Percentiles rank a stretch among this genome's conserved stretches.
These are phyloP conservation scores for Juglanconis sp. DNA, from an alignment of 2,329 filamentous ascomycete species.

Conservation along the genomic window DNA sequence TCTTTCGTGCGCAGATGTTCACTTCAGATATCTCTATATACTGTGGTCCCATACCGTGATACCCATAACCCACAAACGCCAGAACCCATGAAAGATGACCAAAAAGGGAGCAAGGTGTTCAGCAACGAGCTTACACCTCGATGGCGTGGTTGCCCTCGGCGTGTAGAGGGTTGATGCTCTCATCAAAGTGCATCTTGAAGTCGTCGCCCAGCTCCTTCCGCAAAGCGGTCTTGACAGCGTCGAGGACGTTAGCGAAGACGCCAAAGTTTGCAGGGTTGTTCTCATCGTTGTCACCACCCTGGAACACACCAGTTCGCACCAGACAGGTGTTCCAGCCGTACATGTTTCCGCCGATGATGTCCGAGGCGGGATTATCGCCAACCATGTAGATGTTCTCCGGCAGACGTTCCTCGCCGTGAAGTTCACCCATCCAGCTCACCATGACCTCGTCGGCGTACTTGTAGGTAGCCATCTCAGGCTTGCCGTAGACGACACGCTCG, in stretches of 20 bases:
- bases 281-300: slow-evolving; percentile 72
- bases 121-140: background rate
- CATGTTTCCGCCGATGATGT: slow-evolving; percentile 75
- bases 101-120: background rate
- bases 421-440: slow-evolving; percentile 69
- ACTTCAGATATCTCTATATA: background rate
- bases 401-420: slow-evolving; percentile 68
- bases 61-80: background rate
- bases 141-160: slow-evolving; percentile 18
- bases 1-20: background rate
- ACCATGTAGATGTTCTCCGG: slow-evolving; percentile 74
- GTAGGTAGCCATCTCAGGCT: slow-evolving; percentile 73
- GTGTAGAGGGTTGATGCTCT: slow-evolving; percentile 60
- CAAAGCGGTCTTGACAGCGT: slow-evolving; percentile 66
- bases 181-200: slow-evolving; percentile 71
- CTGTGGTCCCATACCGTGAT: background rate
- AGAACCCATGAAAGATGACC: background rate
- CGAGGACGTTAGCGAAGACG: slow-evolving; percentile 70
- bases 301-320: slow-evolving; percentile 75
- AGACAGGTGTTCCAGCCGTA: slow-evolving; percentile 81
- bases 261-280: slow-evolving; percentile 76
- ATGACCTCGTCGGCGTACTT: slow-evolving; percentile 75
- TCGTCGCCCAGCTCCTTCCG: slow-evolving; percentile 69
- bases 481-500: slow-evolving; percentile 73
- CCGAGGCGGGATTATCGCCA: slow-evolving; percentile 70